Evolutionary conservation across 352 stramenopile genomes (phyloP).

Genomic region (Pythium myriotylum): DNA sequence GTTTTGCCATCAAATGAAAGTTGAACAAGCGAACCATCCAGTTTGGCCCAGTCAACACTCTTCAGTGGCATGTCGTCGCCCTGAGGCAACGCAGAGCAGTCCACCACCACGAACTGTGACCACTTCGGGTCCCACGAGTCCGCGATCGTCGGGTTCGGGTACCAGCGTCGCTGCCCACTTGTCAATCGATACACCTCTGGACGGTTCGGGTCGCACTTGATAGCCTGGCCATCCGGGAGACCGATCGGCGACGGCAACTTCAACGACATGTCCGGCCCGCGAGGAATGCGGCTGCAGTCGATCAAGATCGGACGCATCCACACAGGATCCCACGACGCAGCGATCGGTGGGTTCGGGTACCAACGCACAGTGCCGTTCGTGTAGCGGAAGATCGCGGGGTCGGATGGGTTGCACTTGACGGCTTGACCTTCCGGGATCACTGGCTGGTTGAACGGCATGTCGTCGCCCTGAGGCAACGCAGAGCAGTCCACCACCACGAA

Average conservation of each 20-base stretch:
- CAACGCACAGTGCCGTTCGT: conserved; percentile 16
- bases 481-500: no score
- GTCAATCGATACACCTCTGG: conserved; percentile 22
- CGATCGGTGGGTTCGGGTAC: conserved; percentile 27
- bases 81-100: conserved; percentile 24
- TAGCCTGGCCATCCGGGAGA: conserved; percentile 14
- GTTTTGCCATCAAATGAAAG: no score
- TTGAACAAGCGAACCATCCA: no score
- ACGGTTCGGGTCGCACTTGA: conserved; percentile 22
- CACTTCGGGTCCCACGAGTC: conserved; percentile 32
- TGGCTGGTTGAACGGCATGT: no score
- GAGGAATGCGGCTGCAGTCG: conserved; percentile 23
- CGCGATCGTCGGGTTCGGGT: conserved; percentile 24
- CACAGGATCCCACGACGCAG: conserved; percentile 30
- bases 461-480: no score
- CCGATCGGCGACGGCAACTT: conserved; percentile 7
- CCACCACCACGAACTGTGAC: conserved; percentile 11
- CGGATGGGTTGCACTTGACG: no score
- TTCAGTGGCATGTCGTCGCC: conserved; percentile 20
- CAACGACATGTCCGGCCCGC: conserved; percentile 21
- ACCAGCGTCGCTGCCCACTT: conserved; percentile 21
- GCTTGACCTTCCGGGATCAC: no score
- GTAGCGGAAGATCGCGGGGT: conserved; percentile 17
- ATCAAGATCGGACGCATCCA: conserved; percentile 15
- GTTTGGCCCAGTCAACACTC: no score